A percentile compares a stretch with the other conserved stretches of the same genome.
Conservation (phyloP, 805 yeast species). For the Wickerhamiella australiensis region DNA sequence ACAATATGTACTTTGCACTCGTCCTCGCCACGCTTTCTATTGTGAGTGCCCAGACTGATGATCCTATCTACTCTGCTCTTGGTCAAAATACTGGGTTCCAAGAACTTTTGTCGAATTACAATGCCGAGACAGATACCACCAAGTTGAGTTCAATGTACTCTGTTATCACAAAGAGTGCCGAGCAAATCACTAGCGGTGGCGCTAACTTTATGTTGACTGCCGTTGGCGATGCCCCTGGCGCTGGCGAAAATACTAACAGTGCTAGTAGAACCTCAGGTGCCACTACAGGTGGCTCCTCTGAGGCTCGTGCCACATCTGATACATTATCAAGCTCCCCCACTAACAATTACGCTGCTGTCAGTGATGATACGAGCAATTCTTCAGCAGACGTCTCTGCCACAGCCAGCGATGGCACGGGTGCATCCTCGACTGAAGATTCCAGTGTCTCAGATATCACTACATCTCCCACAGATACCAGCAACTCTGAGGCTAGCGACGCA, state of each 20-base stretch:
- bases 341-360: conserved; percentile 5
- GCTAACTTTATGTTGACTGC: conserved; percentile 7
- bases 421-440: conserved; percentile 5
- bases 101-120: neutral
- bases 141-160: neutral
- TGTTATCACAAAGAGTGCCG: conserved; percentile 9
- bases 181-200: conserved; percentile 13
- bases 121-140: neutral
- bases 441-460: neutral
- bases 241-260: neutral
- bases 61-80: conserved; percentile 2
- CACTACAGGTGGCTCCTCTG: too few relatives aligned
- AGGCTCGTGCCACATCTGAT: conserved; percentile 13
- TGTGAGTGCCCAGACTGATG: conserved; percentile 3
- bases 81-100: conserved; percentile 6
- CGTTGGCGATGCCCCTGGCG: neutral
- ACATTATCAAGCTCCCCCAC: conserved; percentile 10
- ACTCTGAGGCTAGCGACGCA: neutral
- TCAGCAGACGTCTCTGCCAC: conserved; percentile 12
- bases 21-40: neutral
- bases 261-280: conserved; percentile 9
- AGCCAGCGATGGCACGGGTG: neutral
- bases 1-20: neutral
- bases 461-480: neutral
- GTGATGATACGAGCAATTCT: neutral